Percentiles rank a stretch among this genome's conserved stretches.
Conservation (phyloP, 345 rosid species). For the Luvunga scandens region DNA sequence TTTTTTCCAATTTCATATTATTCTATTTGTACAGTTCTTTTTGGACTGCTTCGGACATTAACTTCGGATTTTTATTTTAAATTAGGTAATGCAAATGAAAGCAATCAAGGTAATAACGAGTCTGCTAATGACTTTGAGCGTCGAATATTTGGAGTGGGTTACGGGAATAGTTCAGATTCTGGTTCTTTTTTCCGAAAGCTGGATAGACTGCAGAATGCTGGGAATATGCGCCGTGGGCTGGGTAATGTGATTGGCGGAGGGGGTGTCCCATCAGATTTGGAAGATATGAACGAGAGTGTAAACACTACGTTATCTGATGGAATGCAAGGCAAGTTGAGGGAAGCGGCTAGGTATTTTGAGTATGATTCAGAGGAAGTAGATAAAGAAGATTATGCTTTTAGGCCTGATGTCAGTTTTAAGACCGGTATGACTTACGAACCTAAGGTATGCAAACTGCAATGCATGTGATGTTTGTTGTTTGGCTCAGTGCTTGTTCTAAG, state of each 20-base stretch:
- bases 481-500: not conserved
- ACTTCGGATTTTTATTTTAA: not conserved
- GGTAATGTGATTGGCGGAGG: constrained; percentile 1
- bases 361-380: constrained; percentile 30
- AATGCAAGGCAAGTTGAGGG: constrained; percentile 44
- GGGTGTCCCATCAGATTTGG: not conserved
- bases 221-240: constrained; percentile 9
- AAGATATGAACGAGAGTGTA: constrained; percentile 22
- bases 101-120: constrained; percentile 19
- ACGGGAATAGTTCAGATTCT: constrained; percentile 20
- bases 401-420: constrained; percentile 38
- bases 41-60: not conserved
- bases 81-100: constrained; percentile 12
- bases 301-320: constrained; percentile 41
- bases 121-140: constrained; percentile 38
- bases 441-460: constrained; percentile 33
- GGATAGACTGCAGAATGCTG: constrained; percentile 25
- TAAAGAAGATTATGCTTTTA: constrained; percentile 29
- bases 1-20: not conserved
- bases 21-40: not conserved
- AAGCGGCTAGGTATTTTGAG: constrained; percentile 37
- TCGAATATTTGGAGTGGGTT: constrained; percentile 34
- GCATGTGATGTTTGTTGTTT: not conserved
- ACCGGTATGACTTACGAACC: constrained; percentile 24
- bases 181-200: constrained; percentile 36